Evolutionary conservation across 164 flowering plant species (phyloP).

Genomic region (Sextonia rubra): DNA sequence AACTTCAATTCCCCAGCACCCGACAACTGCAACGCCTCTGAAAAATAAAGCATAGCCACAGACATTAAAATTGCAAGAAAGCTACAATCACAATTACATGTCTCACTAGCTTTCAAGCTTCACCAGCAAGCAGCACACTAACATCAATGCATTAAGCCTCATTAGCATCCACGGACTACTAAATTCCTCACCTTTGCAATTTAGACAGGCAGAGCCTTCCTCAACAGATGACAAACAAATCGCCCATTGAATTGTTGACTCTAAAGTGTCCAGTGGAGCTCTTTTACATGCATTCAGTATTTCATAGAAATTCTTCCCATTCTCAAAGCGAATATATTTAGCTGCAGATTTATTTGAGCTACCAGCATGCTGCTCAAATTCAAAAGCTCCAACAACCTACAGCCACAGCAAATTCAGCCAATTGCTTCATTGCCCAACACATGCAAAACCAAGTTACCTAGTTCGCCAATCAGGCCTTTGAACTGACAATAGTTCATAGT

Average conservation of each 20-base stretch:
- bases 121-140: neutral
- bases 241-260: constrained; percentile 33
- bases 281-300: constrained; percentile 53
- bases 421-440: neutral
- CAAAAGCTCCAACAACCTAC: constrained; percentile 56
- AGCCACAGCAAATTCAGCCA: constrained; percentile 1
- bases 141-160: neutral
- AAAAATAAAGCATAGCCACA: neutral
- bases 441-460: too few species aligned
- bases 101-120: neutral
- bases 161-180: neutral
- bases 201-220: constrained; percentile 28
- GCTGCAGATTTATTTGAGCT: constrained; percentile 65
- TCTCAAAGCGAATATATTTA: constrained; percentile 65
- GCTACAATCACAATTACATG: neutral
- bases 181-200: constrained; percentile 46
- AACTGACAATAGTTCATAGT: too few species aligned
- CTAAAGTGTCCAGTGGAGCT: constrained; percentile 38
- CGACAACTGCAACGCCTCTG: neutral
- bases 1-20: constrained; percentile 10
- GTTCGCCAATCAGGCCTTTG: too few species aligned
- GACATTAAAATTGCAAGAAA: neutral
- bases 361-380: constrained; percentile 77
- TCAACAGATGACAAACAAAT: constrained; percentile 24
- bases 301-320: constrained; percentile 60